Base-by-base conservation (phyloP, 805 yeast genomes). In the Yarrowia bubula region DNA sequence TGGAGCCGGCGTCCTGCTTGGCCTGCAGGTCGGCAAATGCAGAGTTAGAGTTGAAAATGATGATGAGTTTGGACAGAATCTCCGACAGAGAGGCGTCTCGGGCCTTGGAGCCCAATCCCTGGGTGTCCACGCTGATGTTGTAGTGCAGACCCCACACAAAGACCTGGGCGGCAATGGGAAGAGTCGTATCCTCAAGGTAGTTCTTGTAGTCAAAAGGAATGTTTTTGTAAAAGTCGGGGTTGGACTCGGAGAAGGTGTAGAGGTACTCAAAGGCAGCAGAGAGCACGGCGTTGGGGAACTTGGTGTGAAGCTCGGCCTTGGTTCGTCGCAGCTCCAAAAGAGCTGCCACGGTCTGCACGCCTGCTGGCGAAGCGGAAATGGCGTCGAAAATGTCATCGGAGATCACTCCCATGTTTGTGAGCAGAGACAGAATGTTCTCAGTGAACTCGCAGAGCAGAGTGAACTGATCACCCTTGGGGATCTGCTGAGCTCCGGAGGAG, bases 371-470 rank as follows among this genome's bases (percentile, higher is more conserved):
- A 0, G 67, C 62, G 35, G 78, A 66, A 8, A 82, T 68, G 5
- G 77, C 75, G 31, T 78, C 77, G 60, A 84, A 80, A n/a, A 89
- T 81, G n/a, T 81, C 85, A 28, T 84, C 86, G 8, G 88, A 83
- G 11, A 86, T 83, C 70, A 86, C 83, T 18, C 87, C 84, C 55
- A 92, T 78, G 1, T 88, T 88, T 17, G 86, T 85, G 7, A 86
- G 74, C 64, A 91, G 79, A 0, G 95, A 86, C 37, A 90, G 71
- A 22, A 91, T 71, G 72, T 90, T 90, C 69, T 91, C 97, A 4
- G 86, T 79, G 70, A 83, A 86, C 69, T 87, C 93, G 69, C 46
- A 39, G 47, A 61, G 47, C 31, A 61, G 39, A n/a, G 65, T 47
- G 51, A 46, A 39, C 39, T 61, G 57, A 31, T 61, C 57, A 8